Evolutionary conservation across 1,139 yeast genomes (phyloP).

Genomic region (Sugiyamaella novakii): DNA sequence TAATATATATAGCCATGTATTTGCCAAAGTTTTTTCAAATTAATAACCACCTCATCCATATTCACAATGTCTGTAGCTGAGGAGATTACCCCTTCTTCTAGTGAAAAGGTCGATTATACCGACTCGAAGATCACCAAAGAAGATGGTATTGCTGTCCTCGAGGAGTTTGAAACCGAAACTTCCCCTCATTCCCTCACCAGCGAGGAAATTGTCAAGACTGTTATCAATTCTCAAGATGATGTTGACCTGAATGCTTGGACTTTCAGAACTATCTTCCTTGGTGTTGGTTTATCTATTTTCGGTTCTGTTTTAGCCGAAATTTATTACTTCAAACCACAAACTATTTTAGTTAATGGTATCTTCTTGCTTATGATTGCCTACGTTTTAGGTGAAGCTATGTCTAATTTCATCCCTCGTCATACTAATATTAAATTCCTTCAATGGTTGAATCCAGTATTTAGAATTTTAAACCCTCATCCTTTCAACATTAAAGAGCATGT

Average conservation of each 20-base stretch:
- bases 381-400: constrained; percentile 37
- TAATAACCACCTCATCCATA: background rate
- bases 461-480: constrained; percentile 52
- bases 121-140: background rate
- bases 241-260: constrained; percentile 37
- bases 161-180: constrained; percentile 4
- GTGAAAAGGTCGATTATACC: constrained; percentile 1
- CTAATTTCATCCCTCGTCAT: constrained; percentile 36
- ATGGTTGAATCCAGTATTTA: constrained; percentile 27
- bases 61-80: constrained; percentile 5
- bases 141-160: constrained; percentile 2
- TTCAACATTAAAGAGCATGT: constrained; percentile 63
- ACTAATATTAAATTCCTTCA: constrained; percentile 25
- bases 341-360: constrained; percentile 40
- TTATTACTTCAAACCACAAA: constrained; percentile 42
- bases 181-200: constrained; percentile 17
- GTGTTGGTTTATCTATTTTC: constrained; percentile 40
- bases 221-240: constrained; percentile 30
- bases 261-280: constrained; percentile 37
- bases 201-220: constrained; percentile 21
- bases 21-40: background rate
- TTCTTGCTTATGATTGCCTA: constrained; percentile 40
- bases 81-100: constrained; percentile 9
- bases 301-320: constrained; percentile 41
- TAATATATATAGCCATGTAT: background rate